phyloP scores from a whole-genome alignment of 768 basidiomycete genomes.

The Trametes cubensis region DNA sequence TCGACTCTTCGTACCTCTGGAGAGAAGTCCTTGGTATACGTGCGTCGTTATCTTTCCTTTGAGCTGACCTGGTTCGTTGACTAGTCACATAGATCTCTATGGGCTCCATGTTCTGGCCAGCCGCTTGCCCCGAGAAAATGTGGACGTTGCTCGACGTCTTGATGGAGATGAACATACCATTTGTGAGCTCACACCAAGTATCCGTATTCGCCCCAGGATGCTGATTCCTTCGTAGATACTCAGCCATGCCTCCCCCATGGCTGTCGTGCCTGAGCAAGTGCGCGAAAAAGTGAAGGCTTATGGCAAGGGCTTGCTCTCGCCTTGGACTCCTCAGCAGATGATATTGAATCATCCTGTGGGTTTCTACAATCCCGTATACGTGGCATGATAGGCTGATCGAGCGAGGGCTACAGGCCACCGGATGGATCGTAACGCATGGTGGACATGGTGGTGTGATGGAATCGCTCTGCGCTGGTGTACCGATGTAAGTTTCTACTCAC shows the following conservation, averaged over 20 bases:
- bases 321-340: constrained; percentile 14
- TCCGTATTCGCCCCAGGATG: not conserved
- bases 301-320: constrained; percentile 4
- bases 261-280: constrained; percentile 15
- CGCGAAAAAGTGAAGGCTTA: constrained; percentile 4
- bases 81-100: constrained; percentile 22
- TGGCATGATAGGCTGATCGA: not conserved
- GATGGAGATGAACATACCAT: constrained; percentile 24
- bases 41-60: not conserved
- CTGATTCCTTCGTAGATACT: constrained; percentile 8
- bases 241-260: constrained; percentile 19
- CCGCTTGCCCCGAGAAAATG: constrained; percentile 17
- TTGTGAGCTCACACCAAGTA: constrained; percentile 12
- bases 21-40: constrained; percentile 27
- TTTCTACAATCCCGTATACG: too few species aligned
- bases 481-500: not conserved
- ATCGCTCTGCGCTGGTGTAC: constrained; percentile 8
- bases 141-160: constrained; percentile 27
- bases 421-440: constrained; percentile 16
- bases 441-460: constrained; percentile 15
- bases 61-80: too few species aligned
- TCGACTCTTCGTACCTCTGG: constrained; percentile 16
- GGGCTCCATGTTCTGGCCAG: constrained; percentile 28
- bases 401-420: not conserved
- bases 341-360: constrained; percentile 13